A percentile compares a stretch with the other conserved stretches of the same genome.
These are phyloP conservation scores for Cercophora sp. DNA, from an alignment of 495 filamentous ascomycete species.

Conservation along the genomic window DNA sequence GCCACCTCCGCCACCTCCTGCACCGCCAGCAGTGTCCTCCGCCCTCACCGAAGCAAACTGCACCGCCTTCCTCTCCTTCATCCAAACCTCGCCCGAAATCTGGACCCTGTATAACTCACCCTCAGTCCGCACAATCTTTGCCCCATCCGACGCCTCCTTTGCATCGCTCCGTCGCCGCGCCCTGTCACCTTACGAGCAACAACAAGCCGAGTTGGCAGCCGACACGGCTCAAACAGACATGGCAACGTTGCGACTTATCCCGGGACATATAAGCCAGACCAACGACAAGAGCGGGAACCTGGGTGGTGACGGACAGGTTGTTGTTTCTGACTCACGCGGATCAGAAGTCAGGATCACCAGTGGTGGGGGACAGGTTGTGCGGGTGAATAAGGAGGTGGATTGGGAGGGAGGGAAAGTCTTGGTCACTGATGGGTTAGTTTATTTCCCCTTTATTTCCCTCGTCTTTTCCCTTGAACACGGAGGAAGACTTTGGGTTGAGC, in stretches of 20 bases:
- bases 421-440: no score
- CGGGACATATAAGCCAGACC: slow-evolving; percentile 5
- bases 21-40: slow-evolving; percentile 5
- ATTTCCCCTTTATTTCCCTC: no score
- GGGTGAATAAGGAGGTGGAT: no score
- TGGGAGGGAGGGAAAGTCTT: no score
- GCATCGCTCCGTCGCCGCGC: slow-evolving; percentile 11
- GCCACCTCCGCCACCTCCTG: background rate
- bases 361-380: no score
- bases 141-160: slow-evolving; percentile 22
- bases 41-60: slow-evolving; percentile 23
- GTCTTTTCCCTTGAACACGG: no score
- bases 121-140: slow-evolving; percentile 30
- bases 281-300: slow-evolving; percentile 7
- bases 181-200: slow-evolving; percentile 1
- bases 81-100: slow-evolving; percentile 25
- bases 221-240: background rate
- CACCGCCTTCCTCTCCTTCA: slow-evolving; percentile 26
- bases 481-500: no score
- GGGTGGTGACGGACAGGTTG: background rate
- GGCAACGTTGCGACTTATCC: background rate
- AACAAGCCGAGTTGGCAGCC: slow-evolving; percentile 4
- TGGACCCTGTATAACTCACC: slow-evolving; percentile 25
- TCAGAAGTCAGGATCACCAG: no score
- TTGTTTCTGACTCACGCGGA: slow-evolving; percentile 7